Evolutionary conservation across 495 filamentous ascomycete genomes (phyloP), one percentile per base, ranked within the genome.

Genomic region (Cercophora sp.): DNA sequence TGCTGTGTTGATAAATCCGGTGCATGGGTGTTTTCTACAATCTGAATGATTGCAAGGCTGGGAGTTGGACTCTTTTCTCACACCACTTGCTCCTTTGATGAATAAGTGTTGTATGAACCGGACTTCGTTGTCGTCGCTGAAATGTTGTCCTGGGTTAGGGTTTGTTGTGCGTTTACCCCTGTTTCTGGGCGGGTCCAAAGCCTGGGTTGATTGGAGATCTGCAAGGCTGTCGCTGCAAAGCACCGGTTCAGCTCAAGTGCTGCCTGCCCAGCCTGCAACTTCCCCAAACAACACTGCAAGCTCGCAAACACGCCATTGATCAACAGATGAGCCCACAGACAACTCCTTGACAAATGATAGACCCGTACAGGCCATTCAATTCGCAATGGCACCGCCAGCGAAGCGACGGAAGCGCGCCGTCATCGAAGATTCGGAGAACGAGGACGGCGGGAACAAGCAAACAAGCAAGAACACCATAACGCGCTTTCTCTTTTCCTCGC

Each of bases 381-480:
- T 62, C 64, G 65, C 61, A 55, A 80, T 81, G 78, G 73, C 76
- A 61, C 76, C 77, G 60, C 73, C 78, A 54, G 67, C 76, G 54
- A 80, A 79, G 70, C 77, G 79, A 54, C 72, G 70, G 56, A 79
- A 71, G 43, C 63, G 60, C 48, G 47, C 60, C 50, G 35, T 64
- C 27, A 34, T 63, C 34, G 57, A 61, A 16, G 62, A 65, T 57
- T 68, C 72, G 39, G 60, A 73, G 47, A 63, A 72, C 32, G 63
- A 70, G 27, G 53, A 54, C 22, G 63, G 50, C 19, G 47, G 31
- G 22, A 40, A 56, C 37, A 20, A 46, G 23, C 15, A 36, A 19
- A 59, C 60, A 26, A 55, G 40, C 37, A 63, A 62, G 25, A 75
- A 74, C 49, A 71, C 66, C 34, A 52, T 76, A 18, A 62, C 58